A percentile compares a stretch with the other conserved stretches of the same genome.
Conservation (phyloP, 2,329 filamentous ascomycete species). For the Fusarium veterinarium region DNA sequence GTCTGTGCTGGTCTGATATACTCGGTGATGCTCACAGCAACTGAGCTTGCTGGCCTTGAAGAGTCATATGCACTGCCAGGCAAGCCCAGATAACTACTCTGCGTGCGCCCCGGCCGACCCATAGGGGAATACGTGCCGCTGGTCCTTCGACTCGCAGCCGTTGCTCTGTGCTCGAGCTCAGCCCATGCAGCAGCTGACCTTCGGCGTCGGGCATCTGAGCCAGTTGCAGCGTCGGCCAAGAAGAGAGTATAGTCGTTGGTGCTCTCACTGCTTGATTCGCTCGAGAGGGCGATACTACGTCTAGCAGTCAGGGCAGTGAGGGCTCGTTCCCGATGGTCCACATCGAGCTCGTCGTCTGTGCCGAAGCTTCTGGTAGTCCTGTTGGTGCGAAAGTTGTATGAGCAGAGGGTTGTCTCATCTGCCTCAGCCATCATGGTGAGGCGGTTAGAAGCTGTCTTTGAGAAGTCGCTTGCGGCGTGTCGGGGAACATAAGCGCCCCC, state of each 20-base stretch:
- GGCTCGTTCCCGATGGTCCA: constrained; percentile 30
- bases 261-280: constrained; percentile 7
- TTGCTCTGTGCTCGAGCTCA: constrained; percentile 28
- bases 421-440: constrained; percentile 33
- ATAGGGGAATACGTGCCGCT: constrained; percentile 21
- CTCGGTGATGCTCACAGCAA: constrained; percentile 32
- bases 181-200: constrained; percentile 35
- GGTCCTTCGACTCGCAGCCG: constrained; percentile 4
- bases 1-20: constrained; percentile 30
- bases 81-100: constrained; percentile 28
- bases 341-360: constrained; percentile 22
- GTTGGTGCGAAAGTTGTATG: constrained; percentile 18
- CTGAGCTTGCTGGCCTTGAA: constrained; percentile 23
- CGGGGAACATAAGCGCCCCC: constrained; percentile 44
- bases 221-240: constrained; percentile 31
- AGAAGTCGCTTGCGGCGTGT: constrained; percentile 48
- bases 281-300: constrained; percentile 16
- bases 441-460: constrained; percentile 36
- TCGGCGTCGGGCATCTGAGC: constrained; percentile 4
- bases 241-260: constrained; percentile 42
- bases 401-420: constrained; percentile 41
- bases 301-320: constrained; percentile 27
- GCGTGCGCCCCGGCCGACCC: constrained; percentile 10
- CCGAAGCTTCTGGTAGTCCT: constrained; percentile 5
- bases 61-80: constrained; percentile 11